Conservation (phyloP, 306 rosid species). For the Dryas alaskensis region DNA sequence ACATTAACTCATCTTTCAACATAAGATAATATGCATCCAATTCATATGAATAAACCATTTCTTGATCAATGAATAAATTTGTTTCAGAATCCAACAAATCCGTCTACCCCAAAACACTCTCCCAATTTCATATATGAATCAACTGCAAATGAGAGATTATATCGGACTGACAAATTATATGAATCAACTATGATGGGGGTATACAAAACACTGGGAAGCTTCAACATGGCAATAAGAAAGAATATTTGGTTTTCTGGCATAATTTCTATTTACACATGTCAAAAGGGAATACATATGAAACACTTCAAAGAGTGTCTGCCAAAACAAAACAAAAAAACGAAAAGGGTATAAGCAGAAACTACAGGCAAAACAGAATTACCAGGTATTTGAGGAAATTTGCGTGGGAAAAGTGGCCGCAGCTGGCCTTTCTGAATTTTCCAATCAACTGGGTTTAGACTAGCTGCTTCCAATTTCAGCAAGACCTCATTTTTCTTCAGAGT, state of each 20-base stretch:
- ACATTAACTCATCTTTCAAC: background rate
- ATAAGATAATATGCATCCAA: background rate
- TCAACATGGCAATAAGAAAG: too few relatives aligned
- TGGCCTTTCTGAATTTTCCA: conserved; percentile 74
- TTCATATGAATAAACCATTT: too few relatives aligned
- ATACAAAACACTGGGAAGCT: too few relatives aligned
- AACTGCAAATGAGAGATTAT: background rate
- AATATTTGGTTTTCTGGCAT: background rate
- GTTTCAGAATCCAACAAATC: background rate
- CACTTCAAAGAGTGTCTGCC: too few relatives aligned
- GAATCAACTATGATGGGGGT: too few relatives aligned
- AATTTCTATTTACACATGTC: background rate
- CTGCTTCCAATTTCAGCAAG: conserved; percentile 64
- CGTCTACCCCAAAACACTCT: background rate
- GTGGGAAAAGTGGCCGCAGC: conserved; percentile 44
- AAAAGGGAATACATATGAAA: background rate
- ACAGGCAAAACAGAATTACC: conserved; percentile 32
- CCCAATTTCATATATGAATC: background rate
- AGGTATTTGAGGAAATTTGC: conserved; percentile 55
- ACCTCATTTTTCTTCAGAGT: conserved; percentile 46
- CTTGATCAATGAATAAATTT: too few relatives aligned
- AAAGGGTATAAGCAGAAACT: background rate
- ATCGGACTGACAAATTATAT: background rate
- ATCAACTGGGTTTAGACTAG: conserved; percentile 56
- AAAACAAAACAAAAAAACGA: background rate